A percentile compares a stretch with the other conserved stretches of the same genome.
These are phyloP conservation scores for Albizia julibrissin DNA, from an alignment of 306 rosid genomes.

Conservation along the genomic window DNA sequence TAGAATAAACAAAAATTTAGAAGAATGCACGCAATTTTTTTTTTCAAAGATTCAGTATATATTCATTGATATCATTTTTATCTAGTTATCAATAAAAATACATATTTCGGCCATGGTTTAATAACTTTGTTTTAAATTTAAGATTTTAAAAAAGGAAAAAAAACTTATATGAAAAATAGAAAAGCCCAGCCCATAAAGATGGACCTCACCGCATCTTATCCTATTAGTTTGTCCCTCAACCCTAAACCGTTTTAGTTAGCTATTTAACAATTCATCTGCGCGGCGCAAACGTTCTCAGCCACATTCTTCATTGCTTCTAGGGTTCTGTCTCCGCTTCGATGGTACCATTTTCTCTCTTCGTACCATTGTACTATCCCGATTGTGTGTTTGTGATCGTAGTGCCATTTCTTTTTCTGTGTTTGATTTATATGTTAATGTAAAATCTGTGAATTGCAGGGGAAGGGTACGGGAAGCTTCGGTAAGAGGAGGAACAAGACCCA, in stretches of 20 bases:
- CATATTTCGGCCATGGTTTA: too few species aligned
- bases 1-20: too few species aligned
- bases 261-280: conserved; percentile 22
- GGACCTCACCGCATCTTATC: not conserved
- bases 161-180: not conserved
- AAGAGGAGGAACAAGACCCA: conserved; percentile 99
- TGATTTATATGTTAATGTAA: not conserved
- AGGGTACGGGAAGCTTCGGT: conserved; percentile 98
- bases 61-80: too few species aligned
- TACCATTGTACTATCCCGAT: not conserved
- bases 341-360: conserved; percentile 39
- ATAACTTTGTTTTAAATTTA: too few species aligned
- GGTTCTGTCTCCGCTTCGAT: conserved; percentile 54
- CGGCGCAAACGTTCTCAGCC: conserved; percentile 32
- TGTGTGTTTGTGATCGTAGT: not conserved
- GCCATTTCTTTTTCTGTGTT: not conserved
- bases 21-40: too few species aligned
- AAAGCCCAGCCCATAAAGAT: not conserved
- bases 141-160: not conserved
- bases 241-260: conserved; percentile 29
- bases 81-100: too few species aligned
- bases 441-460: conserved; percentile 55
- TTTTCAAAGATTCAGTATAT: too few species aligned
- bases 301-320: conserved; percentile 31
- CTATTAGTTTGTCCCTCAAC: conserved; percentile 4